A percentile compares a stretch with the other conserved stretches of the same genome.
Evolutionary conservation across 306 rosid species (phyloP).

Genomic region (Vigna nakashimae): DNA sequence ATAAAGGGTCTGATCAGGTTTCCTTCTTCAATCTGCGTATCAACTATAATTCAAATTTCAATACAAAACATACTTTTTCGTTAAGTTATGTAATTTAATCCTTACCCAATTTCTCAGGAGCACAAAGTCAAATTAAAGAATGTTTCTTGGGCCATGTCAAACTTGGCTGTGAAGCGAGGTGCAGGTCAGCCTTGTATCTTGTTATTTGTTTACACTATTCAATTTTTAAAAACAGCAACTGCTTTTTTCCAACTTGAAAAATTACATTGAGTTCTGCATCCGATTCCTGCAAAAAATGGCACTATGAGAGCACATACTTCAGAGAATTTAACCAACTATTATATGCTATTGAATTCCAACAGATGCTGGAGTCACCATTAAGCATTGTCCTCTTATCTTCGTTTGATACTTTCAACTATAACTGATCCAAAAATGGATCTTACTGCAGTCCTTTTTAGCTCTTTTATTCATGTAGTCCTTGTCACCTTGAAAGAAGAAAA

Average conservation of each 20-base stretch:
- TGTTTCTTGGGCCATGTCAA: conserved; percentile 59
- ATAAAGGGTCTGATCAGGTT: conserved; percentile 49
- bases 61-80: not conserved
- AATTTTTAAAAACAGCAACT: conserved; percentile 16
- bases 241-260: not conserved
- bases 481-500: not conserved
- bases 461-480: not conserved
- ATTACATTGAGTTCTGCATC: not conserved
- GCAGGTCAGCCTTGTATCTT: conserved; percentile 44
- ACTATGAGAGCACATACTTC: not conserved
- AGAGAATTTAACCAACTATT: not conserved
- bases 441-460: not conserved
- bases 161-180: conserved; percentile 52
- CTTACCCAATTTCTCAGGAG: conserved; percentile 51
- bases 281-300: not conserved
- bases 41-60: conserved; percentile 13
- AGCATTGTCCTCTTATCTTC: not conserved
- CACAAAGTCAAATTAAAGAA: conserved; percentile 59
- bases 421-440: not conserved
- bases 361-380: not conserved
- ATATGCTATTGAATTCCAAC: not conserved
- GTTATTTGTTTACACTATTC: conserved; percentile 44
- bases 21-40: conserved; percentile 41
- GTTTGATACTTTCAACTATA: not conserved
- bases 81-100: conserved; percentile 33